A percentile compares a stretch with the other conserved stretches of the same genome.
phyloP scores from a whole-genome alignment of 2,329 filamentous ascomycete species.

The Colletotrichum sp. region DNA sequence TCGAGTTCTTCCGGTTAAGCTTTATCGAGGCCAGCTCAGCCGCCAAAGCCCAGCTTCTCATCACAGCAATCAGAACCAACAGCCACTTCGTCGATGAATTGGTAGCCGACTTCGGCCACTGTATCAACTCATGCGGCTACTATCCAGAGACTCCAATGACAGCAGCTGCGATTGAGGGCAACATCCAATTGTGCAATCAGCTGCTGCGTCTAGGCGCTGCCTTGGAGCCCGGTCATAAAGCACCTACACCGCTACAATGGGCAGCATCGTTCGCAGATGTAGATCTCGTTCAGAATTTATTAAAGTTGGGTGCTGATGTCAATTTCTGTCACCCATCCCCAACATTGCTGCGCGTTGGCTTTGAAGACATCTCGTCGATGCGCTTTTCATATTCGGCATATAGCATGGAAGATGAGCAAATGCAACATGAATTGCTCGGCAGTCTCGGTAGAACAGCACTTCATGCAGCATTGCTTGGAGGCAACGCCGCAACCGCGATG shows the following conservation, averaged over 20 bases:
- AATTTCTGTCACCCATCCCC: background rate
- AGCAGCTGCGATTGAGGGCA: fast-evolving
- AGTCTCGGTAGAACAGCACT: background rate
- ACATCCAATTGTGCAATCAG: fast-evolving
- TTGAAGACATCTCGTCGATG: background rate
- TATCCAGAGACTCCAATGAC: background rate
- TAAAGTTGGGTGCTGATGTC: background rate
- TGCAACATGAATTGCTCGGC: fast-evolving
- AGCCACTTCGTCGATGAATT: background rate
- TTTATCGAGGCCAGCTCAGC: fast-evolving
- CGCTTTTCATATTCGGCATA: background rate
- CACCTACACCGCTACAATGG: background rate
- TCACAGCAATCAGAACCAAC: background rate
- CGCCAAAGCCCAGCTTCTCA: background rate
- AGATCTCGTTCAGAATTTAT: background rate
- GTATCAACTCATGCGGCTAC: background rate
- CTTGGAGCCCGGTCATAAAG: fast-evolving
- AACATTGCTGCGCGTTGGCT: fast-evolving
- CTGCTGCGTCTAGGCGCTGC: background rate
- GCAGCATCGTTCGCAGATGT: background rate
- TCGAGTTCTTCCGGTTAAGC: background rate
- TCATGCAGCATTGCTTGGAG: background rate
- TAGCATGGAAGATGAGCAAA: too few species aligned
- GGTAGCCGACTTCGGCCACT: fast-evolving
- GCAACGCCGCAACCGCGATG: fast-evolving